Evolutionary conservation across 1,139 yeast species (phyloP), one percentile per base, ranked within the genome.

Genomic region (Lodderomyces jiufengensis): DNA sequence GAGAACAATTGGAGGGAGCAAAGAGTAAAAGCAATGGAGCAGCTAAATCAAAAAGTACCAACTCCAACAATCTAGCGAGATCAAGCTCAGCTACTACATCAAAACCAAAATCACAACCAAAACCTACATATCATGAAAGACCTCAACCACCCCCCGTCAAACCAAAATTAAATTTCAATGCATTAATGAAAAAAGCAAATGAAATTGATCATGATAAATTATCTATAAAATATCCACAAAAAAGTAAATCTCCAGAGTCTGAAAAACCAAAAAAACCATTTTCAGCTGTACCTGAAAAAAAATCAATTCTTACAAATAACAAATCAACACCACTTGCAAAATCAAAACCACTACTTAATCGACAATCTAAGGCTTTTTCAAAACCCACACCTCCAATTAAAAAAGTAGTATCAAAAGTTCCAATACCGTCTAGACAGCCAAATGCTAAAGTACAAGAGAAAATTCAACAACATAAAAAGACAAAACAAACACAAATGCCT

Each of bases 171-270:
- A 69, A 79, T 9, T 84, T 80, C 50, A 73, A 72, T 32, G 86
- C 82, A 40, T 61, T 84, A 42, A 81, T 83, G 86, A 76, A 75
- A 46, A 76, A 78, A 50, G 92, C 92, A 0, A 76, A 78, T n/a
- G 59, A 63, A 21, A 72, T 78, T 10, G 79, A 70, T 40, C 63
- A 63, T 33, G 54, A 57, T 33, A 69, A 68, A 44, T 55, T 70
- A 27, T 59, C 69, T 4, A 64, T 70, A 16, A 52, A 57, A 6
- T 60, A 60, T 35, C 61, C 57, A 38, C 51, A 57, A 16, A 64
- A 65, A 47, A 41, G 61, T 10, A 55, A 53, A 33, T 53, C 72
- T 1, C 61, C 67, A 2, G 63, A 62, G 25, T 37, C 45, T 27
- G 13, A n/a, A 5, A 30, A 32, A 26, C 25, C 34, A 2, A 18